Percentiles rank a stretch among this genome's conserved stretches.
Conservation (phyloP, 1,284 basidiomycete genomes). For the Trametes polyzona region DNA sequence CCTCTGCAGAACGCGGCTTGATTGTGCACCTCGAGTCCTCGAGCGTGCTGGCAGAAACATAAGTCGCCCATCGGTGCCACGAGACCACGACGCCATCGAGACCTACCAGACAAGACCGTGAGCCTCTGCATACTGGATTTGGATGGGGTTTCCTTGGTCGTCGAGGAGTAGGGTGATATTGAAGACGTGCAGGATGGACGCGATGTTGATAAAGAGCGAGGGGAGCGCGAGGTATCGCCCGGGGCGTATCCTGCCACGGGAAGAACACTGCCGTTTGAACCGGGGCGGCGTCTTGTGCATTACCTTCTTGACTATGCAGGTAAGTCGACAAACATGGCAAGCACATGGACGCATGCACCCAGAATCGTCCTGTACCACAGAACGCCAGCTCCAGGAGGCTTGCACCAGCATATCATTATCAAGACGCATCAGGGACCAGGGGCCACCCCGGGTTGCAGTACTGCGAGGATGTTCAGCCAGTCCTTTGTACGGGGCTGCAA, state of each 20-base stretch:
- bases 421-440: no score
- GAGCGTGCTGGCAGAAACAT: not conserved
- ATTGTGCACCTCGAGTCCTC: slow-evolving; percentile 20
- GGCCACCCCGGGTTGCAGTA: no score
- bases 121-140: not conserved
- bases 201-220: slow-evolving; percentile 11
- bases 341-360: no score
- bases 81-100: not conserved
- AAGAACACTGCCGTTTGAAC: no score
- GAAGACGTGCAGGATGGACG: slow-evolving; percentile 8
- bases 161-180: slow-evolving; percentile 7
- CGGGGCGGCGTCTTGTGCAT: no score
- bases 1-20: slow-evolving; percentile 15
- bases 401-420: no score
- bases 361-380: no score
- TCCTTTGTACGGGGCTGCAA: no score
- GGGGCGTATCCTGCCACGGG: slow-evolving; percentile 6
- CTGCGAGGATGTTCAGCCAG: no score
- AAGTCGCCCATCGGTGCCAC: not conserved
- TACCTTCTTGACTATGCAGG: no score
- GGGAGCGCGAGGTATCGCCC: slow-evolving; percentile 10
- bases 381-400: no score
- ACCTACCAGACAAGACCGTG: not conserved
- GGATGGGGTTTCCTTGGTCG: not conserved
- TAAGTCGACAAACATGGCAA: no score